A percentile compares a stretch with the other conserved stretches of the same genome.
These are phyloP conservation scores for Pseudogymnoascus sp. DNA, from an alignment of 2,329 filamentous ascomycete genomes.

Conservation along the genomic window DNA sequence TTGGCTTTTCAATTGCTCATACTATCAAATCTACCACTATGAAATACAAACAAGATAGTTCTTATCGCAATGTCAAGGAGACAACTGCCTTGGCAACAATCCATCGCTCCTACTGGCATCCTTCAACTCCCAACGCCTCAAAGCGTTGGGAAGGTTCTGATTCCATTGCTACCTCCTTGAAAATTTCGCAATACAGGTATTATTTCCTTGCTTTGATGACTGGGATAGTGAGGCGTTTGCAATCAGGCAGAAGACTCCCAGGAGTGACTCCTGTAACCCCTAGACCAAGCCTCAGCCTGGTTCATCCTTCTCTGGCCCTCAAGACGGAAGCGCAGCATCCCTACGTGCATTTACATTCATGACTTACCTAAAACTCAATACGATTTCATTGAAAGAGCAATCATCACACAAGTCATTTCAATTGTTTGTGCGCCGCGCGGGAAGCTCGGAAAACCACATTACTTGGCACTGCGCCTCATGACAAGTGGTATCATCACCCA, in stretches of 20 bases:
- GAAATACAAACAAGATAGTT: background rate
- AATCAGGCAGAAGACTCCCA: background rate
- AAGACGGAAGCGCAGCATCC: background rate
- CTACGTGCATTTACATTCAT: background rate
- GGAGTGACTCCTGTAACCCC: background rate
- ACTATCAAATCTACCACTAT: background rate
- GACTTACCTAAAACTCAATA: background rate
- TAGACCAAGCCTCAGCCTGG: background rate
- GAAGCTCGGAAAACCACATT: background rate
- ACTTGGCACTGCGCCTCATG: background rate
- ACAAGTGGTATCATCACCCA: background rate
- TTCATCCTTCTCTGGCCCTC: background rate
- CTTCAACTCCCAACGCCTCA: background rate
- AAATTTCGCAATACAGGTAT: background rate
- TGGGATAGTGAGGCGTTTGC: background rate
- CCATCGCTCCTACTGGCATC: background rate
- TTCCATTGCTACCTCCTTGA: background rate
- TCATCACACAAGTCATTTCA: background rate
- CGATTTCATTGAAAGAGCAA: background rate
- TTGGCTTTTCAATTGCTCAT: background rate
- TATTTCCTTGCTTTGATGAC: background rate
- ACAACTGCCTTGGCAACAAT: background rate
- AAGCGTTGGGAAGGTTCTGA: background rate
- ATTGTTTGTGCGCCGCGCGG: background rate
- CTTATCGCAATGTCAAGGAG: background rate